phyloP scores from a whole-genome alignment of 345 rosid genomes.

The Eutrema japonicum region DNA sequence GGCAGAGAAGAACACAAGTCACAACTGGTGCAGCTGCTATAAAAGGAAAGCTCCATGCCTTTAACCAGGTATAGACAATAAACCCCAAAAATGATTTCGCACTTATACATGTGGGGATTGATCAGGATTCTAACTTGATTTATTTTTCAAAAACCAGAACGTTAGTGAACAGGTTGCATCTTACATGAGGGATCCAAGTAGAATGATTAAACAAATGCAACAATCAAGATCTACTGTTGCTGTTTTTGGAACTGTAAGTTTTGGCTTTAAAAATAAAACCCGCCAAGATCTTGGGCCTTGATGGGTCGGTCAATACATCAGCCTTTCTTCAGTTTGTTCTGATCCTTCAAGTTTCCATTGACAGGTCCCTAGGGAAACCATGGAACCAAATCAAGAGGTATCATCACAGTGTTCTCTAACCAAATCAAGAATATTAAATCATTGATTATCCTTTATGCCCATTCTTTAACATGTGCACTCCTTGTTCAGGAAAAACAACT shows the following conservation, averaged over 20 bases:
- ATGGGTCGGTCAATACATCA: background rate
- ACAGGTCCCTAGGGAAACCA: constrained; percentile 45
- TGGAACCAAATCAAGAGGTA: constrained; percentile 59
- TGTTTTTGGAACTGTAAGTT: constrained; percentile 80
- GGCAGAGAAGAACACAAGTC: constrained; percentile 94
- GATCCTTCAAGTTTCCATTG: constrained; percentile 31
- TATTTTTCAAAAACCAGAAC: constrained; percentile 53
- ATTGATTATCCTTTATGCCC: background rate
- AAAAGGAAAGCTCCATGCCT: constrained; percentile 81
- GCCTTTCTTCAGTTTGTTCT: constrained; percentile 26
- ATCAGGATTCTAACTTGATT: constrained; percentile 31
- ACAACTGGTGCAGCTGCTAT: constrained; percentile 93
- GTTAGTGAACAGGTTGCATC: constrained; percentile 88
- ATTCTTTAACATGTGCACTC: constrained; percentile 9
- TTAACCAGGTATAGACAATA: constrained; percentile 76
- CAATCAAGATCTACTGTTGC: constrained; percentile 67
- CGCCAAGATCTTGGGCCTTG: background rate
- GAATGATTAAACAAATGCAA: constrained; percentile 97
- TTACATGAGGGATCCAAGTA: constrained; percentile 93
- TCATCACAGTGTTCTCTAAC: background rate
- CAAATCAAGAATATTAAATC: constrained; percentile 39
- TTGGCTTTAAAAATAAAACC: background rate
- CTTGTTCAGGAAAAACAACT: constrained; percentile 54
- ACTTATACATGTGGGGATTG: background rate
- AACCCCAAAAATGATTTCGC: background rate